A percentile compares a stretch with the other conserved stretches of the same genome.
Conservation (phyloP, 225 moss, liverwort and hornwort species). For the Pseudisothecium myosuroides region DNA sequence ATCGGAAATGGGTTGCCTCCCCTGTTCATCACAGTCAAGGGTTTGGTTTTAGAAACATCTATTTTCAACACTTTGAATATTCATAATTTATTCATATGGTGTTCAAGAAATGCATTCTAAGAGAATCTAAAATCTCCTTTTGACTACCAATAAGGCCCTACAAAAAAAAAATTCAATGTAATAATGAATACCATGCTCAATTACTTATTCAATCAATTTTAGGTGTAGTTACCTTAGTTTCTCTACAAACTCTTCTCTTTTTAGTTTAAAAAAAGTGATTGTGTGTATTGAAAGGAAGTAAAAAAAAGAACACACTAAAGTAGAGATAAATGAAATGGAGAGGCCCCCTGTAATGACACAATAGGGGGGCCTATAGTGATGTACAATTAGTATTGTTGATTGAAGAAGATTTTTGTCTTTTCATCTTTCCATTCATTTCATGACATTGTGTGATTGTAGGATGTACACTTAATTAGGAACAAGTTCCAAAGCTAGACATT, state of each 20-base stretch:
- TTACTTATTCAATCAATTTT: neutral
- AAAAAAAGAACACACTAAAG: neutral
- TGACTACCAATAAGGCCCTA: accelerated
- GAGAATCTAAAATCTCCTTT: no score
- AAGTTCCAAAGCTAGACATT: neutral
- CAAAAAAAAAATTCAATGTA: neutral
- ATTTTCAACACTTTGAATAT: neutral
- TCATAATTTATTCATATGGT: neutral
- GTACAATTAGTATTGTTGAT: neutral
- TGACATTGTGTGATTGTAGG: neutral
- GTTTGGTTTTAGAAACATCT: neutral
- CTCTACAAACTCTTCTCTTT: neutral
- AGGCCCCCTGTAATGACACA: no score
- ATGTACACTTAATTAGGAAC: neutral
- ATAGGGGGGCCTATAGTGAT: neutral
- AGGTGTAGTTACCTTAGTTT: neutral
- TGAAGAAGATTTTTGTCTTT: neutral
- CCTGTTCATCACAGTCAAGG: neutral
- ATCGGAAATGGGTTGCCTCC: no score
- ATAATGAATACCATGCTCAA: neutral
- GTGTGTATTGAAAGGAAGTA: neutral
- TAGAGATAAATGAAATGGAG: neutral
- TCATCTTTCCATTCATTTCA: accelerated
- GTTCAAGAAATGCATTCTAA: no score
- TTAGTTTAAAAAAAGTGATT: neutral